These are phyloP conservation scores for Cystobasidiaceae sp. DNA, from an alignment of 1,284 basidiomycete genomes.

Conservation along the genomic window DNA sequence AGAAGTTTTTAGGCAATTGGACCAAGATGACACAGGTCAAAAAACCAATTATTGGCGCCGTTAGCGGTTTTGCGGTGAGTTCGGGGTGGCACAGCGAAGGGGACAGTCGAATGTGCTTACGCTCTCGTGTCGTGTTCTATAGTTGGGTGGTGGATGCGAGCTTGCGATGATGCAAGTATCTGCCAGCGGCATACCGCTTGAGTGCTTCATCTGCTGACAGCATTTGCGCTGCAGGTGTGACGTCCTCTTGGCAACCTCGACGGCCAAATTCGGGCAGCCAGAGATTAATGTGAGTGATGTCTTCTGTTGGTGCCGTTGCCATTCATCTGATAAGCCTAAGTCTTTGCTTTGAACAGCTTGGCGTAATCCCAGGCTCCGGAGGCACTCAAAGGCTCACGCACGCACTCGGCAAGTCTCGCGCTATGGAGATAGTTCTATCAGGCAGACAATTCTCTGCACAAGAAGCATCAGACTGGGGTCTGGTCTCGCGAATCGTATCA, in stretches of 20 bases:
- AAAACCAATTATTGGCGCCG: conserved; percentile 93
- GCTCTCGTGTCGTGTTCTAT: too few species aligned
- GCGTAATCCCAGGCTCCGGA: conserved; percentile 81
- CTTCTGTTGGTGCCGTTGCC: too few species aligned
- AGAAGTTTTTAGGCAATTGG: conserved; percentile 88
- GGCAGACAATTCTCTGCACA: conserved; percentile 71
- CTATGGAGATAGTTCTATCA: conserved; percentile 93
- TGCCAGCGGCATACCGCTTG: conserved; percentile 39
- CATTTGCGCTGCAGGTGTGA: conserved; percentile 55
- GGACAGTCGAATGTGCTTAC: not conserved
- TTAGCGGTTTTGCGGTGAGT: conserved; percentile 87
- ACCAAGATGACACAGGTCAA: conserved; percentile 65
- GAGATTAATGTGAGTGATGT: conserved; percentile 79
- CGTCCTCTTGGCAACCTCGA: conserved; percentile 90
- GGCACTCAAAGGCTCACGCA: conserved; percentile 66
- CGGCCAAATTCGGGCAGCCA: conserved; percentile 90
- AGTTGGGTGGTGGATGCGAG: conserved; percentile 95
- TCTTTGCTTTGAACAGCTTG: conserved; percentile 60
- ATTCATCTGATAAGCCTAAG: too few species aligned
- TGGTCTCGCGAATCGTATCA: conserved; percentile 72
- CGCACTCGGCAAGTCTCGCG: conserved; percentile 83
- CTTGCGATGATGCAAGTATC: conserved; percentile 73
- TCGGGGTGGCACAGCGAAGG: not conserved
- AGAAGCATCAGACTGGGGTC: conserved; percentile 79
- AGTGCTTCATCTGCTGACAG: not conserved